phyloP scores from a whole-genome alignment of 257 asterid species.

The Petunia axillaris region DNA sequence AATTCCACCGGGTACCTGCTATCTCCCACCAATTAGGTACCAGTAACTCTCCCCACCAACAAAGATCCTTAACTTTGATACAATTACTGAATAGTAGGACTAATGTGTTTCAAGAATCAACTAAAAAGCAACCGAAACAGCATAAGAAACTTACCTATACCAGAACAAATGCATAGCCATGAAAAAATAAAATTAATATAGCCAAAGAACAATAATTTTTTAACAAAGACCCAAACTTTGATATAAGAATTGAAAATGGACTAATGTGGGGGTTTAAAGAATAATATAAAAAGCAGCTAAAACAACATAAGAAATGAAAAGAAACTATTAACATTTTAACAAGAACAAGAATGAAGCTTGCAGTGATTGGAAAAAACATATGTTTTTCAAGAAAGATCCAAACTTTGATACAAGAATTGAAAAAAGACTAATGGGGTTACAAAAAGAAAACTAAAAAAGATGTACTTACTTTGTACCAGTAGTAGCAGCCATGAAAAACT shows the following conservation, averaged over 20 bases:
- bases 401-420: not conserved
- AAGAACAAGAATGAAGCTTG: not conserved
- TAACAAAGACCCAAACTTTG: slow-evolving; percentile 34
- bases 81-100: too few relatives aligned
- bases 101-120: too few relatives aligned
- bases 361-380: not conserved
- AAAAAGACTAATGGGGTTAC: not conserved
- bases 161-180: too few relatives aligned
- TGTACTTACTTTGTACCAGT: slow-evolving; percentile 59
- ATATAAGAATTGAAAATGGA: not conserved
- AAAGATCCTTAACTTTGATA: too few relatives aligned
- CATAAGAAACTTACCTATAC: too few relatives aligned
- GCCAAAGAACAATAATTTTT: not conserved
- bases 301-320: not conserved
- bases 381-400: slow-evolving; percentile 26
- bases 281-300: not conserved
- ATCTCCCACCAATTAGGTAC: too few relatives aligned
- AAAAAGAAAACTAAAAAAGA: not conserved
- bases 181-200: not conserved
- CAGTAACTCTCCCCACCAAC: too few relatives aligned
- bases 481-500: slow-evolving; percentile 74
- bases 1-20: too few relatives aligned
- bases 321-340: too few relatives aligned
- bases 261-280: slow-evolving; percentile 4
- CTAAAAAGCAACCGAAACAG: too few relatives aligned